Base-by-base conservation (phyloP, 306 rosid genomes). In the Vigna hirtella region DNA sequence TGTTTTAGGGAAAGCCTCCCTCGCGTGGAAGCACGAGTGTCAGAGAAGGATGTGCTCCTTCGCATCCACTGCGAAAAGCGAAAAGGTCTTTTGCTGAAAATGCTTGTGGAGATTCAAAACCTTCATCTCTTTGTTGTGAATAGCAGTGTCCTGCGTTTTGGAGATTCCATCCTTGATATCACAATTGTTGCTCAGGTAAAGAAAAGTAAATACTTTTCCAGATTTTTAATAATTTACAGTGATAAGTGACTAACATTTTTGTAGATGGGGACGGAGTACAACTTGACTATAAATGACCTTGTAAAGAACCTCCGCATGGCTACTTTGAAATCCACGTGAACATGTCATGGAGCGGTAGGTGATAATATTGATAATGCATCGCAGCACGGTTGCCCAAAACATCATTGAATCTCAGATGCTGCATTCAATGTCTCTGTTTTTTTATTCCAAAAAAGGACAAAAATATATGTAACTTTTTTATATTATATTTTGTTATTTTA, bases 101-200 rank as follows among this genome's bases (percentile, higher is more conserved):
- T 91, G 53, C 66, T 90, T 6, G 9, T 69, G 18, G 88, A 88
- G 79, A 53, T 93, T 26, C 93, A 93, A 55, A 90, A 62, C 50
- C 87, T 88, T 61, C 73, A 83, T 28, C 88, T 91, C 4, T 80
- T 38, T 47, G 86, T 88, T 10, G 79, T 87, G 38, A 82, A 74
- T 56, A 83, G 75, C 72, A 78, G 82, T 57, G 87, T 71, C 28
- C 82, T 87, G 9, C 73, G 86, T 8, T 87, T 84, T 42, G 90
- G 86, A 17, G 77, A 71, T 42, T 84, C 84, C 9, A 64, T 72
- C 18, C 78, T 85, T 2, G 84, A 87, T 42, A 73, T 93, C 5
- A 91, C 93, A 45, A 74, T 89, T 9, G 74, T 91, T 74, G 92
- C 96, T 66, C 86, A 85, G 98, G 97, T 91, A 47, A 56, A 56